phyloP scores from a whole-genome alignment of 306 rosid species.

The Notholithocarpus densiflorus region DNA sequence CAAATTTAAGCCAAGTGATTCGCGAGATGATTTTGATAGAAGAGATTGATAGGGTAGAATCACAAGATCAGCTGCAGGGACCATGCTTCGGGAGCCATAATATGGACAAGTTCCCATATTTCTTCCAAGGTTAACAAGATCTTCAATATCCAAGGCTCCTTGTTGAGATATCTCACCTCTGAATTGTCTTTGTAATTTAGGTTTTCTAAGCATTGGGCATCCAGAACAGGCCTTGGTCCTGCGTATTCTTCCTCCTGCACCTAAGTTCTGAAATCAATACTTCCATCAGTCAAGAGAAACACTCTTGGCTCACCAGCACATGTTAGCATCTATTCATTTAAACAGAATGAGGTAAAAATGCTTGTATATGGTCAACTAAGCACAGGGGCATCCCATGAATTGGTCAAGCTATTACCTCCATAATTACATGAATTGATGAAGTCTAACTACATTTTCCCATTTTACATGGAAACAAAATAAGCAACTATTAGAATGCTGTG shows the following conservation, averaged over 20 bases:
- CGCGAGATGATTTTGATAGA: slow-evolving; percentile 89
- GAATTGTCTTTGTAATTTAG: slow-evolving; percentile 57
- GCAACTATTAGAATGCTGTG: not conserved
- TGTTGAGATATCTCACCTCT: slow-evolving; percentile 61
- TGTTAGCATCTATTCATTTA: slow-evolving; percentile 8
- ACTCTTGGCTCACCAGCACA: not conserved
- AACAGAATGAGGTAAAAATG: not conserved
- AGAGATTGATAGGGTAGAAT: slow-evolving; percentile 96
- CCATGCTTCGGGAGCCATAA: slow-evolving; percentile 91
- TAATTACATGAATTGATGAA: not conserved
- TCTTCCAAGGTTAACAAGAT: slow-evolving; percentile 84
- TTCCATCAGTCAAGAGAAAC: slow-evolving; percentile 28
- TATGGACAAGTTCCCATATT: slow-evolving; percentile 82
- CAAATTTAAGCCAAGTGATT: slow-evolving; percentile 85
- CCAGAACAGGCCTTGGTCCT: slow-evolving; percentile 81
- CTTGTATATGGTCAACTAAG: not conserved
- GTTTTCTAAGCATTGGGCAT: slow-evolving; percentile 87
- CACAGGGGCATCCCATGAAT: not conserved
- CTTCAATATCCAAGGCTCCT: slow-evolving; percentile 91
- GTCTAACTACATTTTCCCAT: not conserved
- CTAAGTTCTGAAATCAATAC: slow-evolving; percentile 51
- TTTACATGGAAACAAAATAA: not conserved
- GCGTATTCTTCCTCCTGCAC: slow-evolving; percentile 45
- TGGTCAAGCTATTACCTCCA: not conserved
- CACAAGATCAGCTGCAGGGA: slow-evolving; percentile 75